phyloP scores from a whole-genome alignment of 225 moss, liverwort and hornwort species.

The Straminergon stramineum region DNA sequence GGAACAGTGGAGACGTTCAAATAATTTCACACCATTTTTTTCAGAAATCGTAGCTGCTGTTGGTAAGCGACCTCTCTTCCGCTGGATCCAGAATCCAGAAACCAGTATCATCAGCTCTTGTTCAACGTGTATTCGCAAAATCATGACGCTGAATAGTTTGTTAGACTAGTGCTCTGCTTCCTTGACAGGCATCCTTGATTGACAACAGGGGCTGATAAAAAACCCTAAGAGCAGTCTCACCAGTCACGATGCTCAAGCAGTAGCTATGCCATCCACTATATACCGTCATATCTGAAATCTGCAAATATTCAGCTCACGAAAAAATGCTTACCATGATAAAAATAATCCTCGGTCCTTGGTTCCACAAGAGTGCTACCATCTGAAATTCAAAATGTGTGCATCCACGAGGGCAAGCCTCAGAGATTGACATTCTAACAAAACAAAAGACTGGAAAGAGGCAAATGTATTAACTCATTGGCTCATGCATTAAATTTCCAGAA shows the following conservation, averaged over 20 bases:
- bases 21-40: not conserved
- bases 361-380: not conserved
- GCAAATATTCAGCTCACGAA: not conserved
- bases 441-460: not conserved
- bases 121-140: not conserved
- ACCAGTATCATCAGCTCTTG: not conserved
- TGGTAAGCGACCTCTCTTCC: slow-evolving; percentile 11
- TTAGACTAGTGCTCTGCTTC: not conserved
- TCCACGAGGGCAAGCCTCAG: too few relatives aligned
- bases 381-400: not conserved
- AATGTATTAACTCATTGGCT: not conserved
- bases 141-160: not conserved
- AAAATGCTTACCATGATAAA: not conserved
- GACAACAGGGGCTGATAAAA: not conserved
- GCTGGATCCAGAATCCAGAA: not conserved
- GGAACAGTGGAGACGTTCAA: not conserved
- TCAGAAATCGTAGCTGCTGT: not conserved
- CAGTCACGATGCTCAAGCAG: not conserved
- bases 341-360: not conserved
- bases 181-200: not conserved
- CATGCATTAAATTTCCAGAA: not conserved
- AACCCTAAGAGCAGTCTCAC: not conserved
- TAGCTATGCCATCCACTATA: not conserved
- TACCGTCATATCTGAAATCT: not conserved
- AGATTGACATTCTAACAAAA: not conserved